Conservation (phyloP, 2,329 filamentous ascomycete genomes). For the Microthyrium microscopicum region DNA sequence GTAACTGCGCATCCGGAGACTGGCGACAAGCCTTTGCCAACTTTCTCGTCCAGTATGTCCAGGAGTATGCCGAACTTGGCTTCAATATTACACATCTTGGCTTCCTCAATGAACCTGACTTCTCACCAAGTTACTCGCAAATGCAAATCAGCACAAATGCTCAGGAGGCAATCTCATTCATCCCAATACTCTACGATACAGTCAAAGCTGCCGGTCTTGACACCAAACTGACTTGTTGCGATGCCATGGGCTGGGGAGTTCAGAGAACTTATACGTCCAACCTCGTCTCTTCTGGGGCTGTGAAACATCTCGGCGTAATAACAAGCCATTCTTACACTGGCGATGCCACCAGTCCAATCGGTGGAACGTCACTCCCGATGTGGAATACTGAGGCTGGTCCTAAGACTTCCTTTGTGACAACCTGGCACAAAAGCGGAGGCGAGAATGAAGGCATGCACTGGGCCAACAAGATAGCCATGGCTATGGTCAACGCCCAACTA, state of each 20-base stretch:
- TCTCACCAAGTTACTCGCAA: neutral
- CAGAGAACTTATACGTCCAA: conserved; percentile 14
- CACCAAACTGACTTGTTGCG: conserved; percentile 7
- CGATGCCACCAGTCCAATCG: neutral
- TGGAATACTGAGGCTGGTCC: conserved; percentile 2
- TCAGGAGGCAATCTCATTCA: neutral
- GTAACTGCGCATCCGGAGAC: conserved; percentile 24
- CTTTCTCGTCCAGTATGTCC: conserved; percentile 31
- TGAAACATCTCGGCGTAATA: conserved; percentile 12
- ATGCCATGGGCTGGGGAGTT: conserved; percentile 4
- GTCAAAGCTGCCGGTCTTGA: conserved; percentile 2
- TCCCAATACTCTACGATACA: conserved; percentile 3
- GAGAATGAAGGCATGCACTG: conserved; percentile 6
- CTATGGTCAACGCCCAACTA: conserved; percentile 6
- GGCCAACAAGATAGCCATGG: conserved; percentile 8
- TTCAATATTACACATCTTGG: conserved; percentile 30
- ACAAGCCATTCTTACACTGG: conserved; percentile 13
- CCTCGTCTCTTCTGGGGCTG: conserved; percentile 10
- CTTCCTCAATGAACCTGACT: conserved; percentile 30
- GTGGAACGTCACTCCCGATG: neutral
- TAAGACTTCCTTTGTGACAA: neutral
- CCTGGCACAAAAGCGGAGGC: conserved; percentile 6
- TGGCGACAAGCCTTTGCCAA: conserved; percentile 34
- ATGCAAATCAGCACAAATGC: neutral
- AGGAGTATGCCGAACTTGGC: conserved; percentile 28